A percentile compares a stretch with the other conserved stretches of the same genome.
Conservation (phyloP, 805 yeast genomes). For the Blastobotrys americana region DNA sequence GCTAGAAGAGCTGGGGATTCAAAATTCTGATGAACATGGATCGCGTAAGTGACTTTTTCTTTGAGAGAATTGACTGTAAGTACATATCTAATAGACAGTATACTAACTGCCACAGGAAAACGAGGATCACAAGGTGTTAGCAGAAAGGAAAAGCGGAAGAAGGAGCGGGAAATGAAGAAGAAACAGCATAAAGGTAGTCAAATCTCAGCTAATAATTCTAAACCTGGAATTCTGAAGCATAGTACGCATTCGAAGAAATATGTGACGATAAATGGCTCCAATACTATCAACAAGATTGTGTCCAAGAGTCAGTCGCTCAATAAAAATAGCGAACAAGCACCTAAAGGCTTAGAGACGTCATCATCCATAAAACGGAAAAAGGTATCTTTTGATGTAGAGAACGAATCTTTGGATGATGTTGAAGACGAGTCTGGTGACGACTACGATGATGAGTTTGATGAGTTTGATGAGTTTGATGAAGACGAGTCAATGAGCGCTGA, state of each 20-base stretch:
- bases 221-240: too few relatives aligned
- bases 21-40: too few relatives aligned
- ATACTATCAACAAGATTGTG: neutral
- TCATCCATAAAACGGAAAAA: neutral
- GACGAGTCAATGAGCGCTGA: conserved; percentile 16
- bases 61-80: too few relatives aligned
- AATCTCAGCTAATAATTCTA: too few relatives aligned
- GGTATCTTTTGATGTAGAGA: conserved; percentile 14
- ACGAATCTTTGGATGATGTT: conserved; percentile 13
- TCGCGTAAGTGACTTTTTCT: too few relatives aligned
- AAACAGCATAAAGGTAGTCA: conserved; percentile 2
- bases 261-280: neutral
- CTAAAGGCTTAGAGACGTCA: neutral
- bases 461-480: conserved; percentile 24
- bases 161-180: conserved; percentile 11
- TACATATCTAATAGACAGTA: neutral
- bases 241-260: neutral
- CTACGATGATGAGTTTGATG: neutral
- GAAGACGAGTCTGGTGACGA: neutral
- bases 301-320: neutral
- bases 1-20: conserved; percentile 9
- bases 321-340: conserved; percentile 1
- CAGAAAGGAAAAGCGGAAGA: conserved; percentile 28
- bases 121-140: conserved; percentile 29
- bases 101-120: too few relatives aligned